phyloP scores from a whole-genome alignment of 2,329 filamentous ascomycete species.

The Hymenoscyphus albidus region DNA sequence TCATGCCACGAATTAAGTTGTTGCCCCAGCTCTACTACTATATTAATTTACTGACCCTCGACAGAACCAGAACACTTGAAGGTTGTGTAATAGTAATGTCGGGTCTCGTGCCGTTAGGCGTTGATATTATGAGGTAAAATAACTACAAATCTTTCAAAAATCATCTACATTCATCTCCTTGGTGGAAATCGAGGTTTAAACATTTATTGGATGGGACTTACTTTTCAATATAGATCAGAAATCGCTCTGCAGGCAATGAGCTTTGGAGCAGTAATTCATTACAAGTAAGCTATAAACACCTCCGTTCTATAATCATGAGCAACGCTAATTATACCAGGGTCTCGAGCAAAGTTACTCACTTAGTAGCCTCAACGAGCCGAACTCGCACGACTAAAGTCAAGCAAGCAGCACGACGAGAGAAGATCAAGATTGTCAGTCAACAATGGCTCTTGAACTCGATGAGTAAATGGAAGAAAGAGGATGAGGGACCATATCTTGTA shows the following conservation, averaged over 20 bases:
- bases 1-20: conserved; percentile 78
- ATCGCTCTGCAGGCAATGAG: conserved; percentile 81
- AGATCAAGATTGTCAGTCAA: conserved; percentile 87
- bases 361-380: conserved; percentile 66
- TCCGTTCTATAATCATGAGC: neutral
- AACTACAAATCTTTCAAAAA: neutral
- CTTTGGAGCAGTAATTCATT: conserved; percentile 69
- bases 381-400: conserved; percentile 88
- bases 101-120: conserved; percentile 79
- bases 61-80: conserved; percentile 59
- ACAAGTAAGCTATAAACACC: conserved; percentile 23
- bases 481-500: conserved; percentile 62
- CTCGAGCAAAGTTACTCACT: conserved; percentile 63
- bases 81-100: conserved; percentile 82
- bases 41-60: conserved; percentile 21
- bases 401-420: conserved; percentile 72
- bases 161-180: neutral
- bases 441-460: conserved; percentile 87
- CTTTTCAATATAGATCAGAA: conserved; percentile 58
- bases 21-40: conserved; percentile 4
- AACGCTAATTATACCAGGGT: conserved; percentile 40
- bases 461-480: conserved; percentile 74
- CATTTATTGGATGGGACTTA: conserved; percentile 7
- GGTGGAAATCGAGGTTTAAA: neutral
- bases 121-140: conserved; percentile 60